A percentile compares a stretch with the other conserved stretches of the same genome.
Evolutionary conservation across 352 stramenopile genomes (phyloP).

Genomic region (Salisapilia sapeloensis): DNA sequence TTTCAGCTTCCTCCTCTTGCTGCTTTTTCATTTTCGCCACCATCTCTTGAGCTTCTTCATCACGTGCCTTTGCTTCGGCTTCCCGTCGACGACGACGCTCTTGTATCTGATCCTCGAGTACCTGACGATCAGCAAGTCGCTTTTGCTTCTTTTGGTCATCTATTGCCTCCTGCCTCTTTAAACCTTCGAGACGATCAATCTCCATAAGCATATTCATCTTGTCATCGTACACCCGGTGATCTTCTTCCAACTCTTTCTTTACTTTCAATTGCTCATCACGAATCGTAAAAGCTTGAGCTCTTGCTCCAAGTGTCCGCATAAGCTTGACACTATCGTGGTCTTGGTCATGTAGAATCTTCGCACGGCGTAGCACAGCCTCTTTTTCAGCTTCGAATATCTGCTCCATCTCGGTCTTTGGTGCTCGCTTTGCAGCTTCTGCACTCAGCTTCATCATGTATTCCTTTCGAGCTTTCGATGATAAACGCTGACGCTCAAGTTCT

Average conservation of each 20-base stretch:
- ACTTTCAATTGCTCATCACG: conserved; percentile 84
- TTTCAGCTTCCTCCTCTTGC: conserved; percentile 47
- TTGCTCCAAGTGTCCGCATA: conserved; percentile 83
- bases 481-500: conserved; percentile 27
- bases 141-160: conserved; percentile 83
- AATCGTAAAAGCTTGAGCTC: conserved; percentile 88
- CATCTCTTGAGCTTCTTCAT: conserved; percentile 82
- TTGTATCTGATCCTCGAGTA: conserved; percentile 81
- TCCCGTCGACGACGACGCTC: conserved; percentile 32
- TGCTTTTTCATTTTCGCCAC: conserved; percentile 67
- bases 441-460: conserved; percentile 62
- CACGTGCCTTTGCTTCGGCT: conserved; percentile 16
- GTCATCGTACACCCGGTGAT: conserved; percentile 82
- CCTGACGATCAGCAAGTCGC: conserved; percentile 57
- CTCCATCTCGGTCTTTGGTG: conserved; percentile 64
- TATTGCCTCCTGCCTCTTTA: conserved; percentile 80
- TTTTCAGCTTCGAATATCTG: conserved; percentile 59
- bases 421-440: conserved; percentile 33
- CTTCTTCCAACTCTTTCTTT: conserved; percentile 38
- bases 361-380: conserved; percentile 29
- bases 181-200: conserved; percentile 83
- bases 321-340: conserved; percentile 87
- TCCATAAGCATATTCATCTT: conserved; percentile 93
- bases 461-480: conserved; percentile 56
- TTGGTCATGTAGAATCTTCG: conserved; percentile 45